Evolutionary conservation across 352 stramenopile species (phyloP).

Genomic region (Saprolegnia diclina): DNA sequence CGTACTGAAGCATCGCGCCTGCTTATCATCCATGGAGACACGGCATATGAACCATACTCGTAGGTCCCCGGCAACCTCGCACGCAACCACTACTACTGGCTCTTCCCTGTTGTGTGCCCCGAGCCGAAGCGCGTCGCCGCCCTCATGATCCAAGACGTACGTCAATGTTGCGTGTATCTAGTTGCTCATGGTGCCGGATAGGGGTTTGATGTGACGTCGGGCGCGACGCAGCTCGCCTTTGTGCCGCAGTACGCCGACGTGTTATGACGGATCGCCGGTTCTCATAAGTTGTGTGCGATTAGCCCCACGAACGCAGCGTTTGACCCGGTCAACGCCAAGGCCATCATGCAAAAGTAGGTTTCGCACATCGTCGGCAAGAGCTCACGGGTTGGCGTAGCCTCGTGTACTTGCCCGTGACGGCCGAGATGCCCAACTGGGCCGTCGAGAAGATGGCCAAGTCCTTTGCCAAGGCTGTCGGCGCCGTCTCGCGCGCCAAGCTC

Average conservation of each 20-base stretch:
- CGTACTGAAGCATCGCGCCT: background rate
- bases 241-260: slow-evolving; percentile 46
- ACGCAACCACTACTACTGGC: slow-evolving; percentile 72
- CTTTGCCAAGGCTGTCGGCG: slow-evolving; percentile 41
- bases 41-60: background rate
- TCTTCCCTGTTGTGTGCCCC: slow-evolving; percentile 69
- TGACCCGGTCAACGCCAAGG: slow-evolving; percentile 58
- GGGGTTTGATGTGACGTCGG: slow-evolving; percentile 77
- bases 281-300: background rate
- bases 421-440: slow-evolving; percentile 69
- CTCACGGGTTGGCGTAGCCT: slow-evolving; percentile 34
- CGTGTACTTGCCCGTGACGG: slow-evolving; percentile 70
- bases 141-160: slow-evolving; percentile 71
- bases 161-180: background rate
- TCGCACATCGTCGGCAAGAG: background rate
- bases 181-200: slow-evolving; percentile 20
- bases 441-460: slow-evolving; percentile 71
- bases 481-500: slow-evolving; percentile 10
- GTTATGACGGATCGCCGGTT: background rate
- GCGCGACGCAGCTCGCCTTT: slow-evolving; percentile 62
- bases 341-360: slow-evolving; percentile 63
- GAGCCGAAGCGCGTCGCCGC: slow-evolving; percentile 44
- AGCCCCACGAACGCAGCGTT: slow-evolving; percentile 44
- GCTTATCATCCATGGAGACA: background rate
- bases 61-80: slow-evolving; percentile 57